These are phyloP conservation scores for Citrus glauca DNA, from an alignment of 345 rosid species.

Conservation along the genomic window DNA sequence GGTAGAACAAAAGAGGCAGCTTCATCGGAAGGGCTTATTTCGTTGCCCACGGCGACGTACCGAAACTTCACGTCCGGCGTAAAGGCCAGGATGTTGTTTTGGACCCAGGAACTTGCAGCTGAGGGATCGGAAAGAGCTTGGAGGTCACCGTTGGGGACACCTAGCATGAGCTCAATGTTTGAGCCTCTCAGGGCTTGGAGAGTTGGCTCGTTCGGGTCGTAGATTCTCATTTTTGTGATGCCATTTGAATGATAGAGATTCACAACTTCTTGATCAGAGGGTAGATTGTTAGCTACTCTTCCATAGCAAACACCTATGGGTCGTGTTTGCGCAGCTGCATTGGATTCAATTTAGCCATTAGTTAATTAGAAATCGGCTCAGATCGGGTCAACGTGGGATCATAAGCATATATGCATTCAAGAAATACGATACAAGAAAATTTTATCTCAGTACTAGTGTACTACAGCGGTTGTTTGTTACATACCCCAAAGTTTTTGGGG, in stretches of 20 bases:
- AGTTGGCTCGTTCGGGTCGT: constrained; percentile 5
- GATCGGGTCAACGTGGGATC: too few relatives aligned
- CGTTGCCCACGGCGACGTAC: constrained; percentile 13
- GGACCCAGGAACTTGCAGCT: constrained; percentile 6
- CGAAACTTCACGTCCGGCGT: background rate
- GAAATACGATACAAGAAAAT: too few relatives aligned
- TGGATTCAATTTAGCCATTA: background rate
- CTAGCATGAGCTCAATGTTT: constrained; percentile 17
- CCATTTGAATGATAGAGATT: constrained; percentile 9
- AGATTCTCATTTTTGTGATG: constrained; percentile 24
- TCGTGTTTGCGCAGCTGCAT: background rate
- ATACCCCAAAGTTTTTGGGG: too few relatives aligned
- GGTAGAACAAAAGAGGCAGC: background rate
- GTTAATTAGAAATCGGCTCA: too few relatives aligned
- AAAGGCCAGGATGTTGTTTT: background rate
- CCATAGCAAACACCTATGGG: background rate
- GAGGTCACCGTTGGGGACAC: background rate
- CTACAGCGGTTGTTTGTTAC: too few relatives aligned
- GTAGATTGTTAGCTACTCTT: constrained; percentile 3
- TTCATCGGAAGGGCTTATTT: background rate
- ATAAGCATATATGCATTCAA: too few relatives aligned
- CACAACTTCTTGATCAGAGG: constrained; percentile 14
- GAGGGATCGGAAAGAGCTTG: background rate
- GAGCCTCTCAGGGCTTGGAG: constrained; percentile 23
- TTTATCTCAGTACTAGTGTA: too few relatives aligned